A percentile compares a stretch with the other conserved stretches of the same genome.
phyloP scores from a whole-genome alignment of 345 rosid genomes.

The Murraya paniculata region DNA sequence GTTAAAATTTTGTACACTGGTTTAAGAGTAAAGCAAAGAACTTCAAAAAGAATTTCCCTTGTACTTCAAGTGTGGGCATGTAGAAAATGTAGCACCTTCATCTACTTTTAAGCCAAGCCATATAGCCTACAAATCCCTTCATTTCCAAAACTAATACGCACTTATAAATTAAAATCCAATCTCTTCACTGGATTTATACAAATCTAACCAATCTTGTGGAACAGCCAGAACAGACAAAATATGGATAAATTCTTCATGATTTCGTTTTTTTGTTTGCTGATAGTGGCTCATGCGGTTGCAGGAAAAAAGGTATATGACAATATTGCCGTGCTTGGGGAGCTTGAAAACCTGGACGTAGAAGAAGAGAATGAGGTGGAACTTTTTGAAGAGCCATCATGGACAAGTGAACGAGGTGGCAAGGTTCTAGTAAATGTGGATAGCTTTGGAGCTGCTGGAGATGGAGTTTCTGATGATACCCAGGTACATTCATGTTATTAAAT shows the following conservation, averaged over 20 bases:
- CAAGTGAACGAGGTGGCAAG: constrained; percentile 54
- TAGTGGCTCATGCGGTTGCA: constrained; percentile 48
- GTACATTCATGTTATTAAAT: constrained; percentile 29
- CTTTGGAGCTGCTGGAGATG: constrained; percentile 90
- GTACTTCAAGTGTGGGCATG: constrained; percentile 76
- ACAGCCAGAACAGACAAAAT: constrained; percentile 22
- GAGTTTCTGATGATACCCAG: constrained; percentile 91
- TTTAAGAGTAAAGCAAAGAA: constrained; percentile 92
- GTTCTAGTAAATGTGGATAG: constrained; percentile 90
- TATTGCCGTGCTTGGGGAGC: constrained; percentile 48
- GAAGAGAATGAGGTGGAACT: constrained; percentile 44
- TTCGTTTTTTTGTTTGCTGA: constrained; percentile 50
- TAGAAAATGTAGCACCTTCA: constrained; percentile 58
- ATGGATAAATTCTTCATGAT: constrained; percentile 54
- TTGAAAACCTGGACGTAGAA: constrained; percentile 50
- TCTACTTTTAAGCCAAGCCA: constrained; percentile 96
- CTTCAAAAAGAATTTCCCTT: constrained; percentile 53
- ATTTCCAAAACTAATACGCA: constrained; percentile 45
- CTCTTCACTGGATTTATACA: constrained; percentile 39
- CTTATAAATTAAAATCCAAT: constrained; percentile 46
- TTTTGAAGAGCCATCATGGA: constrained; percentile 45
- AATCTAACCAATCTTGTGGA: constrained; percentile 38
- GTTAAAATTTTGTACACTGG: constrained; percentile 34
- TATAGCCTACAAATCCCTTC: constrained; percentile 39
- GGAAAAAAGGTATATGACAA: constrained; percentile 34